Conservation (phyloP, 106 monocot genomes). For the Acorus gramineus region DNA sequence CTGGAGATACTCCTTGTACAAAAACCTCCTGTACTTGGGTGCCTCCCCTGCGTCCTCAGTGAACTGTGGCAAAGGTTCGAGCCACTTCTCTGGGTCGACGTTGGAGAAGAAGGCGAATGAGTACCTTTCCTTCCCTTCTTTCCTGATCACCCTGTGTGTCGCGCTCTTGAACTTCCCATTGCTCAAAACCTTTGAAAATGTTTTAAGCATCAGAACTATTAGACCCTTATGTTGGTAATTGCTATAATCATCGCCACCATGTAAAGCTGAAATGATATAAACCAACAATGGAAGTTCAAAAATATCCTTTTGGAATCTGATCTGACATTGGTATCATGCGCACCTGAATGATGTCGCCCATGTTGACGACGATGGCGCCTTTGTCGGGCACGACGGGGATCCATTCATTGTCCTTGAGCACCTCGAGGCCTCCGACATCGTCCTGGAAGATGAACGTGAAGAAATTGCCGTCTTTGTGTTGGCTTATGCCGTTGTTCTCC, state of each 20-base stretch:
- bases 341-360: conserved; percentile 49
- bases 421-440: conserved; percentile 34
- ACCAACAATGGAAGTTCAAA: too few species aligned
- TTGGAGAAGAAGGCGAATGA: conserved; percentile 29
- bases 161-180: conserved; percentile 34
- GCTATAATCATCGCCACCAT: too few species aligned
- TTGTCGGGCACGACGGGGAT: conserved; percentile 19
- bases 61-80: conserved; percentile 38
- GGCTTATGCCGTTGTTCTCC: conserved; percentile 24
- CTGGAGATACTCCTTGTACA: conserved; percentile 26
- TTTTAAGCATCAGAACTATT: too few species aligned
- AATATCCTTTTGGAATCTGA: too few species aligned
- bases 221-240: too few species aligned
- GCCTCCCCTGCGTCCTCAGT: conserved; percentile 7
- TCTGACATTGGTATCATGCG: too few species aligned
- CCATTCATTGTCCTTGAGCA: conserved; percentile 35
- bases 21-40: conserved; percentile 21
- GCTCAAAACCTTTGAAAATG: conserved; percentile 20
- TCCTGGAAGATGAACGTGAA: conserved; percentile 46
- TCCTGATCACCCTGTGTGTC: conserved; percentile 37
- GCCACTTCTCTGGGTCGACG: conserved; percentile 23
- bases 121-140: conserved; percentile 16
- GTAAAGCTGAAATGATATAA: too few species aligned
- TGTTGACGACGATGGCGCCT: conserved; percentile 34
- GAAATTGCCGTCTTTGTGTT: conserved; percentile 36